Conservation (phyloP, 352 stramenopile species). For the Pythium dissimile region DNA sequence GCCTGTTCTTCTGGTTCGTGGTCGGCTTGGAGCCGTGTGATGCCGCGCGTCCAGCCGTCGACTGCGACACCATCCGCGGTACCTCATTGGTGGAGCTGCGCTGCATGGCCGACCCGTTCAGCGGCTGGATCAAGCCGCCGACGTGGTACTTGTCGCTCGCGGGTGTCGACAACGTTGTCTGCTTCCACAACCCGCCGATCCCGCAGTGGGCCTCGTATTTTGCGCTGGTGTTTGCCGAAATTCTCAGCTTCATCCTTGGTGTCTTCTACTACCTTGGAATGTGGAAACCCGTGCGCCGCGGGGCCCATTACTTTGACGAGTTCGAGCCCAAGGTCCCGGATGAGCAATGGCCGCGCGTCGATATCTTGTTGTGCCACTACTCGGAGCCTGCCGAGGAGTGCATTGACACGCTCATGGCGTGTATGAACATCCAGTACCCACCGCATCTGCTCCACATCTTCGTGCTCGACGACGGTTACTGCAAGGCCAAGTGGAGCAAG, state of each 20-base stretch:
- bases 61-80: slow-evolving; percentile 59
- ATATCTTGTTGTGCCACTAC: slow-evolving; percentile 52
- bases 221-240: slow-evolving; percentile 29
- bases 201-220: slow-evolving; percentile 43
- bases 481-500: slow-evolving; percentile 44
- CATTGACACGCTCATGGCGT: slow-evolving; percentile 46
- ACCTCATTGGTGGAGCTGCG: slow-evolving; percentile 52
- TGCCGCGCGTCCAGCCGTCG: slow-evolving; percentile 31
- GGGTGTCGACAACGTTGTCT: slow-evolving; percentile 54
- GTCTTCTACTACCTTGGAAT: slow-evolving; percentile 46
- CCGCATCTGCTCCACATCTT: slow-evolving; percentile 44
- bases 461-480: slow-evolving; percentile 48
- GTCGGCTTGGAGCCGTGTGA: slow-evolving; percentile 77
- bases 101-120: slow-evolving; percentile 50
- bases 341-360: slow-evolving; percentile 42
- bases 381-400: slow-evolving; percentile 46
- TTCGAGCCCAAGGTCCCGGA: slow-evolving; percentile 43
- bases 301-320: slow-evolving; percentile 46
- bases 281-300: slow-evolving; percentile 47
- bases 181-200: slow-evolving; percentile 39
- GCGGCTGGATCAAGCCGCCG: slow-evolving; percentile 41
- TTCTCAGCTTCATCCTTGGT: slow-evolving; percentile 35
- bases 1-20: slow-evolving; percentile 84
- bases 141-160: slow-evolving; percentile 39
- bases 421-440: slow-evolving; percentile 53